A percentile compares a stretch with the other conserved stretches of the same genome.
Evolutionary conservation across 2,329 filamentous ascomycete genomes (phyloP).

Genomic region (Aspergillus sp.): DNA sequence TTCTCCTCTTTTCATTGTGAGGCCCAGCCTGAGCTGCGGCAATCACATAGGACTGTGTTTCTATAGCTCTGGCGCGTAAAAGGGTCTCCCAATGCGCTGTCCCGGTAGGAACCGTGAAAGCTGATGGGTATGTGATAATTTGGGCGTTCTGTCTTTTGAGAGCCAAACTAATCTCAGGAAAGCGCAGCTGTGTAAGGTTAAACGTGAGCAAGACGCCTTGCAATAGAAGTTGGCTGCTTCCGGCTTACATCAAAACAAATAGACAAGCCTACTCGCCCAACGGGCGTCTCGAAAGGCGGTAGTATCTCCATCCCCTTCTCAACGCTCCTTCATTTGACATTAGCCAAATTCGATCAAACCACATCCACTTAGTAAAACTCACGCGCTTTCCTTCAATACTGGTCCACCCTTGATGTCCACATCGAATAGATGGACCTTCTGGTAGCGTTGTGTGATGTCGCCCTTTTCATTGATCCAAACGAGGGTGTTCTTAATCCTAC

Average conservation of each 20-base stretch:
- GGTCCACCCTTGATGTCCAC: slow-evolving; percentile 61
- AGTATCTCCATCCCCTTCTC: slow-evolving; percentile 67
- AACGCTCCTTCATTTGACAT: slow-evolving; percentile 53
- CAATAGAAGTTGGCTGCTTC: not conserved
- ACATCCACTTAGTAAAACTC: slow-evolving; percentile 16
- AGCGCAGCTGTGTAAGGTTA: slow-evolving; percentile 60
- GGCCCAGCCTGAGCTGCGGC: slow-evolving; percentile 79
- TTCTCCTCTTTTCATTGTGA: slow-evolving; percentile 74
- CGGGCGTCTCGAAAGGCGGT: slow-evolving; percentile 68
- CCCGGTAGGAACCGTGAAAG: slow-evolving; percentile 86
- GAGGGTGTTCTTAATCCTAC: slow-evolving; percentile 63
- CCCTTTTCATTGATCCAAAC: slow-evolving; percentile 68
- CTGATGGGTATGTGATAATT: slow-evolving; percentile 81
- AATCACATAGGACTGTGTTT: slow-evolving; percentile 84
- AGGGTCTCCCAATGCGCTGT: slow-evolving; percentile 82
- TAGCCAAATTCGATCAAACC: not conserved
- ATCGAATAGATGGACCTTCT: slow-evolving; percentile 92
- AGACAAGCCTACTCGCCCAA: slow-evolving; percentile 75
- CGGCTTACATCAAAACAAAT: slow-evolving; percentile 79
- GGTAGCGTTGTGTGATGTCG: slow-evolving; percentile 66
- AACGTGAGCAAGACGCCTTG: not conserved
- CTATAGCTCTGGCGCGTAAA: slow-evolving; percentile 78
- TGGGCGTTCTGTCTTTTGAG: slow-evolving; percentile 70
- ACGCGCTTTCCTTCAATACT: slow-evolving; percentile 62
- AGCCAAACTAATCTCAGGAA: slow-evolving; percentile 72